These are phyloP conservation scores for Coprinellus micaceus DNA, from an alignment of 768 basidiomycete genomes.

Conservation along the genomic window DNA sequence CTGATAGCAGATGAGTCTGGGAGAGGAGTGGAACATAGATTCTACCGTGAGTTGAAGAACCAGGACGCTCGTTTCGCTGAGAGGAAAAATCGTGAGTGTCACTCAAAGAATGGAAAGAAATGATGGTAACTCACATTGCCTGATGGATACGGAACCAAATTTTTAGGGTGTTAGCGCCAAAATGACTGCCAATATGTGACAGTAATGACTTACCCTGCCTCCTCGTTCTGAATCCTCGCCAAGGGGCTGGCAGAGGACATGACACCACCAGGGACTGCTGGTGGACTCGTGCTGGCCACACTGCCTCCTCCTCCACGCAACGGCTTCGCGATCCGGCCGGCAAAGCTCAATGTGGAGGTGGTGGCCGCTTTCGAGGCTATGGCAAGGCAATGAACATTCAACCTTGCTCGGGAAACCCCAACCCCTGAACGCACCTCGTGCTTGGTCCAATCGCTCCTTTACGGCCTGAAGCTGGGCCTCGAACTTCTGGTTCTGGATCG, in stretches of 20 bases:
- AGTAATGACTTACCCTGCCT: slow-evolving; percentile 54
- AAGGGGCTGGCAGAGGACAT: slow-evolving; percentile 61
- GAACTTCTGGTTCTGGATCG: slow-evolving; percentile 93
- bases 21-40: background rate
- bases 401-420: background rate
- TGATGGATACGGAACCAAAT: slow-evolving; percentile 11
- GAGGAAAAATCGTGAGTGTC: slow-evolving; percentile 19
- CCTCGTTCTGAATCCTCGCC: slow-evolving; percentile 75
- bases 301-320: slow-evolving; percentile 88
- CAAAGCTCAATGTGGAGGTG: slow-evolving; percentile 71
- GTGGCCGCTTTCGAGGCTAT: slow-evolving; percentile 75
- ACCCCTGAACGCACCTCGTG: slow-evolving; percentile 61
- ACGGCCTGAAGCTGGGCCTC: slow-evolving; percentile 90
- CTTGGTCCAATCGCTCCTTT: slow-evolving; percentile 88
- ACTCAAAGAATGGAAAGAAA: slow-evolving; percentile 18
- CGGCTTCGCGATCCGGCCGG: slow-evolving; percentile 92
- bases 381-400: slow-evolving; percentile 15
- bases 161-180: slow-evolving; percentile 11
- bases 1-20: background rate
- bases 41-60: slow-evolving; percentile 85
- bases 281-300: slow-evolving; percentile 35
- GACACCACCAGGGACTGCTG: slow-evolving; percentile 39
- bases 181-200: slow-evolving; percentile 9
- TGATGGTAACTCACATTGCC: slow-evolving; percentile 20
- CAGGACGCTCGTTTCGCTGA: slow-evolving; percentile 88